These are phyloP conservation scores for Fagopyrum esculentum DNA, from an alignment of 148 eudicot species.

Conservation along the genomic window DNA sequence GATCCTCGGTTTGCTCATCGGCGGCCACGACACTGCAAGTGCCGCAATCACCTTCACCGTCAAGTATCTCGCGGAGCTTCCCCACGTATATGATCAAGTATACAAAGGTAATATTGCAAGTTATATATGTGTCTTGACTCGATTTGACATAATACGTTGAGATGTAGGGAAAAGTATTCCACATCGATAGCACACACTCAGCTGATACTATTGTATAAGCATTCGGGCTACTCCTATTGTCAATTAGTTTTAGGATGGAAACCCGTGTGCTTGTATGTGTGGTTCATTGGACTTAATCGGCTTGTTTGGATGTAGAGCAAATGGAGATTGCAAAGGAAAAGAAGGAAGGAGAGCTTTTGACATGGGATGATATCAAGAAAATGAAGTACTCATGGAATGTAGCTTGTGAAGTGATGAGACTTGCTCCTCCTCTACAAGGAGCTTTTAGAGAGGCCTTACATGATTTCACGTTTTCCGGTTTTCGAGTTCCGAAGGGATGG, in stretches of 20 bases:
- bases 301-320: slow-evolving; percentile 22
- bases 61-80: slow-evolving; percentile 28
- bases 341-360: slow-evolving; percentile 18
- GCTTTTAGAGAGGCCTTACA: slow-evolving; percentile 23
- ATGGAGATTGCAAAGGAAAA: slow-evolving; percentile 28
- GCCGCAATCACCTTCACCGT: slow-evolving; percentile 21
- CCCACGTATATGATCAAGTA: slow-evolving; percentile 21
- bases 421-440: slow-evolving; percentile 26
- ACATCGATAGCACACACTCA: too few species aligned
- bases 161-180: too few species aligned
- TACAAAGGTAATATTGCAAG: slow-evolving; percentile 12
- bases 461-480: slow-evolving; percentile 26
- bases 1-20: slow-evolving; percentile 21
- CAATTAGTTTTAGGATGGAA: too few species aligned
- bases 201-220: too few species aligned
- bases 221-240: too few species aligned
- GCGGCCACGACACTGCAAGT: slow-evolving; percentile 27
- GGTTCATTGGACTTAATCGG: too few species aligned
- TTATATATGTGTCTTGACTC: background rate
- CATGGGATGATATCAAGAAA: slow-evolving; percentile 27
- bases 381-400: slow-evolving; percentile 35
- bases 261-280: too few species aligned
- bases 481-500: slow-evolving; percentile 28
- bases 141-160: background rate
- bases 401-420: slow-evolving; percentile 30